Base-by-base conservation (phyloP, 352 stramenopile species). In the Phytopythium chamaehyphon region DNA sequence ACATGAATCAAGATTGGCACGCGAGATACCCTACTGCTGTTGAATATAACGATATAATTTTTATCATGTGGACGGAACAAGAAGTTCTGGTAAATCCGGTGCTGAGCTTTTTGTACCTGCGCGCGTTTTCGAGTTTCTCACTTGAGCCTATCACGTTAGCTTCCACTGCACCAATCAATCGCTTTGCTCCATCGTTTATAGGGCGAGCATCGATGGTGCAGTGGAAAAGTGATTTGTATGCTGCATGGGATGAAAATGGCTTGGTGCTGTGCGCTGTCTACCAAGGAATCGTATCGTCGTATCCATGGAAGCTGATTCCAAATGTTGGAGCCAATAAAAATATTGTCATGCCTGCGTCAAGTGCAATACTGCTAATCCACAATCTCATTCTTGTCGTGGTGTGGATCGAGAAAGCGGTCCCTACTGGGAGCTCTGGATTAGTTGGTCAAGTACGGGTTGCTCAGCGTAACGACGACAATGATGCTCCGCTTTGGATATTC, bases 1-100 rank as follows among this genome's bases (percentile, higher is more conserved):
- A 89, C 33, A 50, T 50, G 6, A 71, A 92, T 22, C 74, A 84
- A 35, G 61, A 81, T 11, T 79, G 51, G 47, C 65, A 76, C 24
- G 82, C 82, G 5, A 54, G 69, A 8, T 61, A 71, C 21, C 78
- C 78, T 0, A 38, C 61, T 0, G 61, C 73, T 0, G 1, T 83
- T 5, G 64, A 77, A 37, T 77, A 72, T 14, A 21, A 76, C 0
- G 43, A 43, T 18, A 67, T 73, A 9, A 66, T 87, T 12, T 84
- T 83, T 37, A 47, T 92, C 1, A 73, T 88, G 40, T 92, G 81
- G 81, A 88, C 64, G 0, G 81, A 92, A 48, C 68, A 66, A 47
- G 66, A 80, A 31, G 53, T 56, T 0, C 57, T 76, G n/a, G 43
- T 67, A 1, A 47, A 38, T 23, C 52, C 38, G 2, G 74, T 70